These are phyloP conservation scores for Cnidoscolus chayamansa DNA, from an alignment of 441 rosid genomes.

Conservation along the genomic window DNA sequence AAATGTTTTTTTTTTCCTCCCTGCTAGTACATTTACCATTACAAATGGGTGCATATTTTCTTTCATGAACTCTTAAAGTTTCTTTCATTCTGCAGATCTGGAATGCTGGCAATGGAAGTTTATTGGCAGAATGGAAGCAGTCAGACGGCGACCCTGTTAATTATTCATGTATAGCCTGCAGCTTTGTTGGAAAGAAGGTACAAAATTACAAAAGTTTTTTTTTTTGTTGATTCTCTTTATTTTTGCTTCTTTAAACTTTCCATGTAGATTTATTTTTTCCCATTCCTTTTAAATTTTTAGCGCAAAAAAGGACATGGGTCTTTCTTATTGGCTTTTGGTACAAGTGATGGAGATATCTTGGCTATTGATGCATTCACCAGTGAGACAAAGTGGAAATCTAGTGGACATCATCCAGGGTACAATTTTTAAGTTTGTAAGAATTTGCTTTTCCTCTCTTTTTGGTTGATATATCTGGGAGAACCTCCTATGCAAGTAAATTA, in stretches of 20 bases:
- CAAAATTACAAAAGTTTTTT: neutral
- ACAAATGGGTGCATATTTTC: neutral
- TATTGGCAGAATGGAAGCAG: constrained; percentile 39
- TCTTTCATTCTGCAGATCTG: constrained; percentile 32
- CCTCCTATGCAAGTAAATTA: neutral
- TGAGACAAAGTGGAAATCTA: constrained; percentile 40
- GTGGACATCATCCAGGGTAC: constrained; percentile 34
- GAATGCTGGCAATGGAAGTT: constrained; percentile 37
- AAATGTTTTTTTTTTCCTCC: neutral
- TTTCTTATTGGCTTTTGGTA: constrained; percentile 43
- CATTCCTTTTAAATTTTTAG: constrained; percentile 17
- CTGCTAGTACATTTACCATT: neutral
- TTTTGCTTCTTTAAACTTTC: neutral
- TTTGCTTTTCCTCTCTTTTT: neutral
- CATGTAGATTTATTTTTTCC: neutral
- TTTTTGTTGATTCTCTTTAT: neutral
- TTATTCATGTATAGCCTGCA: constrained; percentile 39
- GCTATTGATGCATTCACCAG: constrained; percentile 36
- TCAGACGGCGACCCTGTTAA: constrained; percentile 23
- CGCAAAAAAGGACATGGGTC: constrained; percentile 24
- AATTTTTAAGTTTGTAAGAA: constrained; percentile 16
- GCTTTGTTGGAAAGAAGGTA: constrained; percentile 43
- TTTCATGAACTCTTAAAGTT: neutral
- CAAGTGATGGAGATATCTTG: constrained; percentile 38
- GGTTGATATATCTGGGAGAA: neutral